Evolutionary conservation across 805 yeast genomes (phyloP).

Genomic region (Sugiyamaella qingdaonensis): DNA sequence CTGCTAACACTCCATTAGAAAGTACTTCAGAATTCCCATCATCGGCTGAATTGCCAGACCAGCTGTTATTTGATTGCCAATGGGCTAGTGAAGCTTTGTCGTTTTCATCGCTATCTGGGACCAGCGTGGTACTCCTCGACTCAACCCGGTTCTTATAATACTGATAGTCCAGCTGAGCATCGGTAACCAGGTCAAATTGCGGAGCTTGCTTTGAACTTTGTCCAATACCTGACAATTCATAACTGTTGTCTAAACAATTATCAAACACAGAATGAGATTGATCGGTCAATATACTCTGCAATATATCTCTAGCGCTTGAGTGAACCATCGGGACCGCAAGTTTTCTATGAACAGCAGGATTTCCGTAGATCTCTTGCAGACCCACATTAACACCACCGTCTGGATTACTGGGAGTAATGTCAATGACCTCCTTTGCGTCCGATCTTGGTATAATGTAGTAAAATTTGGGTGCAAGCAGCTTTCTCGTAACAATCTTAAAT

Average conservation of each 20-base stretch:
- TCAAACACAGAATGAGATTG: slow-evolving; percentile 9
- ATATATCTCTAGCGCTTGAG: slow-evolving; percentile 17
- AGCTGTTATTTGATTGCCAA: too few relatives aligned
- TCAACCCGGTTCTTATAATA: slow-evolving; percentile 1
- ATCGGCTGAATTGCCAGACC: too few relatives aligned
- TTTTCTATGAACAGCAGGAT: slow-evolving; percentile 20
- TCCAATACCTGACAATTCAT: not conserved
- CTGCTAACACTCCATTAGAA: too few relatives aligned
- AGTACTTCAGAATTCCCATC: too few relatives aligned
- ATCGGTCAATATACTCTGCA: slow-evolving; percentile 1
- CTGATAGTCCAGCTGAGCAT: slow-evolving; percentile 16
- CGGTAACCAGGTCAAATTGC: slow-evolving; percentile 16
- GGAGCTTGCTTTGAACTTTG: not conserved
- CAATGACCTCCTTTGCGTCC: slow-evolving; percentile 17
- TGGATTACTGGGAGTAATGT: not conserved
- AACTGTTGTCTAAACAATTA: slow-evolving; percentile 1
- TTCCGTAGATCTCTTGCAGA: slow-evolving; percentile 20
- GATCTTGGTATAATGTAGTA: slow-evolving; percentile 21
- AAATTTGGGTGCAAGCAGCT: slow-evolving; percentile 13
- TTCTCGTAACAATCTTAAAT: slow-evolving; percentile 26
- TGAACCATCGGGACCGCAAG: slow-evolving; percentile 25
- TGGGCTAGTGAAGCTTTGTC: too few relatives aligned
- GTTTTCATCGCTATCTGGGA: too few relatives aligned
- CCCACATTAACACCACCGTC: not conserved
- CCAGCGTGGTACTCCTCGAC: too few relatives aligned